Evolutionary conservation across 2,329 filamentous ascomycete genomes (phyloP).

Genomic region (Colletotrichum trifolii): DNA sequence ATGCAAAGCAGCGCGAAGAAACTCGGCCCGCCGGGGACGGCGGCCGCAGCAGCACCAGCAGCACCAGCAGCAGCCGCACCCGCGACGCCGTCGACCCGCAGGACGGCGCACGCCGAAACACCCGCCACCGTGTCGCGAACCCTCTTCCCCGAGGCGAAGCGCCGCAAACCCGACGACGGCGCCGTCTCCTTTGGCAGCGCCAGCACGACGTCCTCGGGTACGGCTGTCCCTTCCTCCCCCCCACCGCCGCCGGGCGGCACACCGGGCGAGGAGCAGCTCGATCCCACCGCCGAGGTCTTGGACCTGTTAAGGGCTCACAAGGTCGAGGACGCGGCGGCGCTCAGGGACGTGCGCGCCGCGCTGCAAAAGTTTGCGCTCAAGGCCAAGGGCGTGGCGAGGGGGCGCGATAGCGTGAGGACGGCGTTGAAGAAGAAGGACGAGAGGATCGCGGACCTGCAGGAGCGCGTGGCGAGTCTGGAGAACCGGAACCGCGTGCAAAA

Average conservation of each 20-base stretch:
- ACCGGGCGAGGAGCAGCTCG: slow-evolving; percentile 41
- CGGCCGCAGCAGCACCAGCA: too few species aligned
- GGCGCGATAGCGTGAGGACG: slow-evolving; percentile 73
- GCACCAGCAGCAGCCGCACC: neutral
- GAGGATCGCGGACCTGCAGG: slow-evolving; percentile 51
- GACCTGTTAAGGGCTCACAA: slow-evolving; percentile 57
- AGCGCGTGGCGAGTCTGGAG: slow-evolving; percentile 52
- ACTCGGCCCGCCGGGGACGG: neutral
- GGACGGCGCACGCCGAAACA: slow-evolving; percentile 41
- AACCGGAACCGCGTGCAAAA: slow-evolving; percentile 46
- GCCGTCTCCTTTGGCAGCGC: slow-evolving; percentile 33
- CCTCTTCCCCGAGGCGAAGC: slow-evolving; percentile 48
- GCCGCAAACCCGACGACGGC: slow-evolving; percentile 47
- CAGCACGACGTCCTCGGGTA: slow-evolving; percentile 34
- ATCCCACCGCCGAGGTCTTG: slow-evolving; percentile 61
- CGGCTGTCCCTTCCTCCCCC: slow-evolving; percentile 29
- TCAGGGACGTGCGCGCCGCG: slow-evolving; percentile 50
- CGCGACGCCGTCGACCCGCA: slow-evolving; percentile 42
- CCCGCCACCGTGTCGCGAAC: slow-evolving; percentile 49
- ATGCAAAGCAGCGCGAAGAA: slow-evolving; percentile 49
- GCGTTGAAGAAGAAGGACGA: slow-evolving; percentile 71
- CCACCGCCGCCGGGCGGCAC: slow-evolving; percentile 13
- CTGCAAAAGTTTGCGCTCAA: slow-evolving; percentile 68
- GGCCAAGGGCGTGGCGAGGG: slow-evolving; percentile 70
- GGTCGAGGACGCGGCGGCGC: slow-evolving; percentile 50